A percentile compares a stretch with the other conserved stretches of the same genome.
Evolutionary conservation across 768 basidiomycete genomes (phyloP).

Genomic region (Tricholoma bakamatsutake): DNA sequence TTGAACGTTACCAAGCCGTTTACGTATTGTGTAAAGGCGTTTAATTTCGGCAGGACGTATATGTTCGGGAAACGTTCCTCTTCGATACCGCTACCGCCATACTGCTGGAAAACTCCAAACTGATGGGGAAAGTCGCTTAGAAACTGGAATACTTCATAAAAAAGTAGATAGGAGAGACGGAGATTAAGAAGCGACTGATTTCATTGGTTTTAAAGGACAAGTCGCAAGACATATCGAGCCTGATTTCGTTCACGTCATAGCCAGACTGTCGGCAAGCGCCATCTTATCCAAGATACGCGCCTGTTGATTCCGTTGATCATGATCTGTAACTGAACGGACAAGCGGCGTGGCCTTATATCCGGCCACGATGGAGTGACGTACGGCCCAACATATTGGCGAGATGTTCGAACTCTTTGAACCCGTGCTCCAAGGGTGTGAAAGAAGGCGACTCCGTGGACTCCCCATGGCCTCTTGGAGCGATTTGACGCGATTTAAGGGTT

Average conservation of each 20-base stretch:
- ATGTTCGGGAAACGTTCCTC: background rate
- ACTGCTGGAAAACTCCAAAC: background rate
- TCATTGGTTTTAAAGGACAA: background rate
- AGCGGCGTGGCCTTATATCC: background rate
- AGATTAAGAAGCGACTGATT: slow-evolving; percentile 1
- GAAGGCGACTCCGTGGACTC: background rate
- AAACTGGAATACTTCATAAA: background rate
- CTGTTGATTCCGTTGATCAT: background rate
- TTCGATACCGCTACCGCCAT: background rate
- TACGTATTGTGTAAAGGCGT: slow-evolving; percentile 3
- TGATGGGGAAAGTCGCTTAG: background rate
- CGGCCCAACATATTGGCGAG: background rate
- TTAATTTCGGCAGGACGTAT: slow-evolving; percentile 1
- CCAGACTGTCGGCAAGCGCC: background rate
- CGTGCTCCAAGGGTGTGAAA: background rate
- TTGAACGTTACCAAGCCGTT: background rate
- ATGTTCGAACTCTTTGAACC: background rate
- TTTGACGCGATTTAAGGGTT: background rate
- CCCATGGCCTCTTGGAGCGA: background rate
- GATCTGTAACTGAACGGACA: background rate
- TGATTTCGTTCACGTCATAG: background rate
- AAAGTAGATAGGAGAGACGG: slow-evolving; percentile 2
- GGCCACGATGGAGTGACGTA: background rate
- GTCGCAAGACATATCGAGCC: background rate
- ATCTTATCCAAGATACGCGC: background rate